Evolutionary conservation across 495 filamentous ascomycete species (phyloP).

Genomic region (Tuber melanosporum): DNA sequence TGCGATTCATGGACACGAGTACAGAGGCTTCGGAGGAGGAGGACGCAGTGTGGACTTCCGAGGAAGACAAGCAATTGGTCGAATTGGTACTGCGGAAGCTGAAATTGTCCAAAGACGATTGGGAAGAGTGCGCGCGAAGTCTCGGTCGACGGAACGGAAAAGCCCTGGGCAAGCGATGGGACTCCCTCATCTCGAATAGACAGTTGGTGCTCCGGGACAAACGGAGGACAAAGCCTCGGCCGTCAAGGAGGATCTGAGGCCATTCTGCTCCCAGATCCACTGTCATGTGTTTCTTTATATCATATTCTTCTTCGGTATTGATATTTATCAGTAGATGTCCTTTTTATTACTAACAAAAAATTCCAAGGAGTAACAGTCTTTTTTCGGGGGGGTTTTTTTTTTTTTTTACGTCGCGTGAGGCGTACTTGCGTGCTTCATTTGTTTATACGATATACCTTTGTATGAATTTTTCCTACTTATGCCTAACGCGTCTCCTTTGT

Average conservation of each 20-base stretch:
- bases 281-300: background rate
- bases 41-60: conserved; percentile 54
- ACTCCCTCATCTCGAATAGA: conserved; percentile 39
- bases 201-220: conserved; percentile 34
- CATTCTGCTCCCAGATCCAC: background rate
- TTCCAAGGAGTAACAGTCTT: background rate
- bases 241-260: conserved; percentile 15
- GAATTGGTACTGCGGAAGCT: conserved; percentile 70
- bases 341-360: background rate
- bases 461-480: background rate
- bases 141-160: conserved; percentile 58
- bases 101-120: conserved; percentile 63
- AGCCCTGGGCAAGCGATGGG: conserved; percentile 64
- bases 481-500: conserved; percentile 5
- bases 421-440: background rate
- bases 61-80: conserved; percentile 65
- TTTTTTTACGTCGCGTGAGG: background rate
- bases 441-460: background rate
- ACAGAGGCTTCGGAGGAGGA: conserved; percentile 47
- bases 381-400: background rate
- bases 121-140: conserved; percentile 69
- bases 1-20: conserved; percentile 41
- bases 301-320: conserved; percentile 5
- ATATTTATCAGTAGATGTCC: conserved; percentile 4
- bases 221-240: conserved; percentile 18